These are phyloP conservation scores for Ploettnerulaceae sp. DNA, from an alignment of 2,329 filamentous ascomycete species.

Conservation along the genomic window DNA sequence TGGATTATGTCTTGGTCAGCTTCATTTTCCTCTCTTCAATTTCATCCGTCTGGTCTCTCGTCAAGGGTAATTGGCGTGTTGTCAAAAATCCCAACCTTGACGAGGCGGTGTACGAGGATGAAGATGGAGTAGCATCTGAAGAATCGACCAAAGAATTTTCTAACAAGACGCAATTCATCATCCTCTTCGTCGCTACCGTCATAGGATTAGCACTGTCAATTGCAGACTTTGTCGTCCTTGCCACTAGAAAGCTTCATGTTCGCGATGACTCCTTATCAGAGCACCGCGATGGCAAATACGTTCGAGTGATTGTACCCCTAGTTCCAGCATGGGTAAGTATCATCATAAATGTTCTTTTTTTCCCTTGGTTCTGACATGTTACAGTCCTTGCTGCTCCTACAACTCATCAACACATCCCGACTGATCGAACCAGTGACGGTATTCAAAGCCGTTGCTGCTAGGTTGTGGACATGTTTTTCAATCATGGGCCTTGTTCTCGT, in stretches of 20 bases:
- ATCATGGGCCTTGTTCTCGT: constrained; percentile 12
- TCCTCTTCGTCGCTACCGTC: constrained; percentile 47
- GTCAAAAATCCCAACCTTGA: constrained; percentile 14
- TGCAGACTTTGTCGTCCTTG: constrained; percentile 45
- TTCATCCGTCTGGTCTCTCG: constrained; percentile 19
- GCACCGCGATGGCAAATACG: background rate
- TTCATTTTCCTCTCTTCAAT: constrained; percentile 19
- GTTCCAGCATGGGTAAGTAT: constrained; percentile 56
- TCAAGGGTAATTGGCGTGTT: constrained; percentile 14
- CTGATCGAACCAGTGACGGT: constrained; percentile 10
- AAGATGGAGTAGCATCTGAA: constrained; percentile 61
- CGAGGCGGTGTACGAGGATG: constrained; percentile 51
- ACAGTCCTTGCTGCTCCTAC: constrained; percentile 45
- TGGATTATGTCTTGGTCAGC: constrained; percentile 7
- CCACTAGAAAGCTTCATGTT: constrained; percentile 51
- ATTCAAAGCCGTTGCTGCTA: constrained; percentile 17
- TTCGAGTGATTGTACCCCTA: constrained; percentile 47
- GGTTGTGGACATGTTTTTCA: constrained; percentile 16
- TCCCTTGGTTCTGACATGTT: constrained; percentile 1
- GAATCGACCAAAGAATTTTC: constrained; percentile 59
- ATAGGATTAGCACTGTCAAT: constrained; percentile 51
- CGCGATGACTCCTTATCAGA: constrained; percentile 39
- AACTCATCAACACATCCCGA: constrained; percentile 20
- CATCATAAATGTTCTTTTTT: constrained; percentile 18
- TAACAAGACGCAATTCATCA: constrained; percentile 48